Base-by-base conservation (phyloP, 192 early-diverging fungal genomes). In the Diversispora epigaea region DNA sequence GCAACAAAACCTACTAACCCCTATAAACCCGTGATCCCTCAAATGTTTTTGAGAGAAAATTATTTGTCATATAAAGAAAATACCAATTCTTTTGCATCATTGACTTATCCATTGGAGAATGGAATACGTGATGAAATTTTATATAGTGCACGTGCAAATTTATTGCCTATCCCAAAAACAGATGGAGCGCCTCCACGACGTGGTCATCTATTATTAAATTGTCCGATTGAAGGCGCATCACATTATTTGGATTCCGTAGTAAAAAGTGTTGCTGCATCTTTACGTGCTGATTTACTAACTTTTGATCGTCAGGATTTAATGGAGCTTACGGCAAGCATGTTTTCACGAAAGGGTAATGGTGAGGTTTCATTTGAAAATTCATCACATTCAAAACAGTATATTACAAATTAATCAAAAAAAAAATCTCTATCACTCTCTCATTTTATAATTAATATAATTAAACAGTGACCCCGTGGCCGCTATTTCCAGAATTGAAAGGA, bases 231-330 rank as follows among this genome's bases (percentile, higher is more conserved):
- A 64, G 73, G 73, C 11, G 73, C 73, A 39, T 64, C 73, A 49
- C 64, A 25, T 44, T 75, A 75, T 64, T 43, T 75, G 25, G 73
- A 75, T 41, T 32, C 58, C 3, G 52, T 75, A 19, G 73, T 75
- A 6, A 75, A 75, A 64, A 64, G 73, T 75, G 50, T 65, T 14
- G 73, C 73, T 21, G 21, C 73, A 39, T 61, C 43, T 21, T 47
- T 75, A 21, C 73, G 52, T 40, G 90, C 92, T 40, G 87, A 88
- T 77, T 62, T 93, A 17, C 45, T 92, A 12, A 82, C 77, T 0
- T 67, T 93, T 49, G 92, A 93, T 71, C 78, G 84, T 10, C 84
- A 88, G 55, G 85, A 87, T 52, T 64, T 92, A 22, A 79, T 90
- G 55, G 76, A 80, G 10, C 80, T 87, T n/a, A 86, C 84, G 4